Conservation (phyloP, 768 basidiomycete genomes). For the Tubosaeta sp. region DNA sequence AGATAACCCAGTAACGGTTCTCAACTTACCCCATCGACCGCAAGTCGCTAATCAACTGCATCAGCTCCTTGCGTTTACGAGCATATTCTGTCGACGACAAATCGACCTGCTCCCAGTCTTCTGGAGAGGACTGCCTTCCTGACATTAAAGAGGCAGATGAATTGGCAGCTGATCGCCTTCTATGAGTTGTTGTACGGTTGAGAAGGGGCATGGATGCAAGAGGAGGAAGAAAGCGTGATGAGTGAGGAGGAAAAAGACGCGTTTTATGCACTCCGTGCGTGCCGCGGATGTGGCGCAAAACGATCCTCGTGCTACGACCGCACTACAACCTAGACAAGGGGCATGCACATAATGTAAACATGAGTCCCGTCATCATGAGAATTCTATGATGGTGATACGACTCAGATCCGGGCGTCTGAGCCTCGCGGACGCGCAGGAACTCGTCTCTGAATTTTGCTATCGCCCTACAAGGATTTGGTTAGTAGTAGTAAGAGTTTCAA, state of each 20-base stretch:
- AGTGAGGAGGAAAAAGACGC: background rate
- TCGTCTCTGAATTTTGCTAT: too few species aligned
- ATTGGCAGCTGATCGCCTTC: background rate
- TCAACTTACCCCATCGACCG: constrained; percentile 36
- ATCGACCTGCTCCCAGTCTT: constrained; percentile 13
- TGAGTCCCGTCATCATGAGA: too few species aligned
- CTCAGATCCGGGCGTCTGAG: too few species aligned
- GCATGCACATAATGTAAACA: too few species aligned
- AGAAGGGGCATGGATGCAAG: constrained; percentile 4
- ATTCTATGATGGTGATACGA: too few species aligned
- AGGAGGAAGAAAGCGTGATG: background rate
- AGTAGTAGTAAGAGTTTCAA: too few species aligned
- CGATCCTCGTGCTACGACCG: too few species aligned
- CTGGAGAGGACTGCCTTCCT: constrained; percentile 7
- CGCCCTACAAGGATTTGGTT: too few species aligned
- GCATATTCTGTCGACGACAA: constrained; percentile 38
- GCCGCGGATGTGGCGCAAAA: too few species aligned
- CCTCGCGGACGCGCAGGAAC: too few species aligned
- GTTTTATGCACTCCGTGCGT: too few species aligned
- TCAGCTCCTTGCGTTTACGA: constrained; percentile 34
- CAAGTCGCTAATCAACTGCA: constrained; percentile 37
- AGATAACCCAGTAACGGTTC: background rate
- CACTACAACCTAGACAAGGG: too few species aligned
- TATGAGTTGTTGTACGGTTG: background rate
- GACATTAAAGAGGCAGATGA: constrained; percentile 1